phyloP scores from a whole-genome alignment of 805 yeast species.

The Wickerhamiella spandovensis region DNA sequence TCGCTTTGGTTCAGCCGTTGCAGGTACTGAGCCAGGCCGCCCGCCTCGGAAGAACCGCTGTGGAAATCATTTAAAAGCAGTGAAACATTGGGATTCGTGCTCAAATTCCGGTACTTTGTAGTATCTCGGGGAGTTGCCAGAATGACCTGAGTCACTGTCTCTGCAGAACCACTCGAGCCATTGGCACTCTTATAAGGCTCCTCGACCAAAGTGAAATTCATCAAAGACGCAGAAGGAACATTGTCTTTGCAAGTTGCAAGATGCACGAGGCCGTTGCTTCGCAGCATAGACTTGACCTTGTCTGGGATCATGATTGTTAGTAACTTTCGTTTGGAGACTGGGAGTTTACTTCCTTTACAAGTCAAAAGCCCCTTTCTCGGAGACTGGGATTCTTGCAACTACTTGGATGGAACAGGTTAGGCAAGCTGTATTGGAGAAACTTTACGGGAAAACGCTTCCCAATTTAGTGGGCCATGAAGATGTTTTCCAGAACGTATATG shows the following conservation, averaged over 20 bases:
- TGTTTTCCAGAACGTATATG: conserved; percentile 37
- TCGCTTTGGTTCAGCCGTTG: conserved; percentile 70
- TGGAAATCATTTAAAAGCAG: conserved; percentile 81
- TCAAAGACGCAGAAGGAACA: conserved; percentile 75
- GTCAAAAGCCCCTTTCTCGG: no score
- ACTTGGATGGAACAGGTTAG: background rate
- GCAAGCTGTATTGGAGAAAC: conserved; percentile 18
- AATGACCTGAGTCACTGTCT: conserved; percentile 34
- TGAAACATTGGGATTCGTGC: conserved; percentile 62
- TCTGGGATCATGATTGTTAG: conserved; percentile 7
- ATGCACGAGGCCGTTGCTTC: conserved; percentile 36
- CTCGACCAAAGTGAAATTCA: conserved; percentile 62
- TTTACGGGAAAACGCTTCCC: conserved; percentile 18
- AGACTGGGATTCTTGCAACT: no score
- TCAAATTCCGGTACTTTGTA: conserved; percentile 58
- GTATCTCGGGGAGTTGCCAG: conserved; percentile 62
- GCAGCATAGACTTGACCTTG: conserved; percentile 10
- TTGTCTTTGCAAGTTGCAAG: conserved; percentile 66
- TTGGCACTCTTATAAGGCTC: conserved; percentile 20
- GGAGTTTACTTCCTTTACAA: no score
- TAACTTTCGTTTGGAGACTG: no score
- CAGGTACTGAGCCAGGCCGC: conserved; percentile 41
- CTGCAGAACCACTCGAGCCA: background rate
- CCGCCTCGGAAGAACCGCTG: conserved; percentile 10
- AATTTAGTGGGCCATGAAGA: conserved; percentile 26